Base-by-base conservation (phyloP, 2,329 filamentous ascomycete species). In the Fusarium mangiferae region DNA sequence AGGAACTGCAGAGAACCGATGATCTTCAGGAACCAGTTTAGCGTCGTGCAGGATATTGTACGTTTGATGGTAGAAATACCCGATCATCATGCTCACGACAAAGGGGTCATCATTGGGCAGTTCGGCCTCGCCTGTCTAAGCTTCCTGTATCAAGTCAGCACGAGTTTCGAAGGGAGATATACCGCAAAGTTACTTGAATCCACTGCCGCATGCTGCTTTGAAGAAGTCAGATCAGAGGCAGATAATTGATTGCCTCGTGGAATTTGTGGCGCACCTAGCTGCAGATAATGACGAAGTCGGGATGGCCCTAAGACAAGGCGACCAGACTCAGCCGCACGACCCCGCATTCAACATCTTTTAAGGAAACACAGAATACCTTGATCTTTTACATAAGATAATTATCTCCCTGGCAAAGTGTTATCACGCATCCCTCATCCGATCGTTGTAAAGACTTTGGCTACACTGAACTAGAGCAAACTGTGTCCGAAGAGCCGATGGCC, bases 1-100 rank as follows among this genome's bases (percentile, higher is more conserved):
- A 14, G 22, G 6, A 18, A 24, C 7, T 12, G 1, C 7, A 20
- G 17, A 8, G 3, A 17, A 18, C 6, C 4, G 0, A 2, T 24
- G 15, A 5, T 51, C n/a, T 5, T 24, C 8, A 22, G 4, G 30
- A 10, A 14, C 17, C 8, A 51, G 8, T 6, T 9, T 18, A 22
- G 5, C 8, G 6, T 35, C 22, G 11, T 4, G 0, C 6, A n/a
- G 49, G 49, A 22, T 17, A 17, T 33, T 38, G 14, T 54, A 38
- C 24, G 24, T 38, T 38, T 36, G 33, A 6, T 26, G 33, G 22
- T 54, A 54, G 24, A 38, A 18, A 26, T 38, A 38, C 24, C 28
- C n/a, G 14, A 38, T 38, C 35, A 54, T 54, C 33, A 26, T 28
- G 24, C 35, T 17, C 7, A 54, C 35, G 3, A 35, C 14, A 3